These are phyloP conservation scores for Aspergillus nanangensis DNA, from an alignment of 495 filamentous ascomycete species.

Conservation along the genomic window DNA sequence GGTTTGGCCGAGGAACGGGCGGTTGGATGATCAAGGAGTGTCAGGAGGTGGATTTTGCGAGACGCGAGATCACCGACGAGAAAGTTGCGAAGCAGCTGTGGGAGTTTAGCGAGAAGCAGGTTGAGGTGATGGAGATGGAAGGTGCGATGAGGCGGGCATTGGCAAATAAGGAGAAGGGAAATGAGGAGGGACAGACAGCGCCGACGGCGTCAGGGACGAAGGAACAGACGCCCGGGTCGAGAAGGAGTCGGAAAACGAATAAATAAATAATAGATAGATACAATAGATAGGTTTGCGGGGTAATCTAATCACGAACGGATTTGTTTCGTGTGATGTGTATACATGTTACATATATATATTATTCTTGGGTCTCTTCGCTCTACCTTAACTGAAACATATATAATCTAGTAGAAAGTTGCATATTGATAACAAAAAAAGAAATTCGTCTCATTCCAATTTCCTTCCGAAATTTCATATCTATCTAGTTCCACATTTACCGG, in stretches of 20 bases:
- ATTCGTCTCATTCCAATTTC: too few species aligned
- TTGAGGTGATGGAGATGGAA: slow-evolving; percentile 79
- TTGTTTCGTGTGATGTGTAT: too few species aligned
- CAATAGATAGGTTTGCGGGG: too few species aligned
- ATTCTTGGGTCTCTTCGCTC: too few species aligned
- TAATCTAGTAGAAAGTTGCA: too few species aligned
- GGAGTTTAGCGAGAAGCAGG: slow-evolving; percentile 80
- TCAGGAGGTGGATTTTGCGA: slow-evolving; percentile 61
- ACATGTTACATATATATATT: too few species aligned
- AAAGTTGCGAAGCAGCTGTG: slow-evolving; percentile 76
- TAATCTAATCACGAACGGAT: too few species aligned
- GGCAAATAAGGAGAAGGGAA: slow-evolving; percentile 60
- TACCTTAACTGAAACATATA: too few species aligned
- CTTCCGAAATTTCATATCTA: too few species aligned
- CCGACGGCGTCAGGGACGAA: slow-evolving; percentile 22
- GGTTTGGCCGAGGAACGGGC: slow-evolving; percentile 61
- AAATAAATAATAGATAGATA: slow-evolving; percentile 1
- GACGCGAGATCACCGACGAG: slow-evolving; percentile 75
- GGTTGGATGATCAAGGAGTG: slow-evolving; percentile 83
- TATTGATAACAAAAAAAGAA: slow-evolving; percentile 39
- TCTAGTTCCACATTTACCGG: too few species aligned
- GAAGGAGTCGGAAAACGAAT: slow-evolving; percentile 38
- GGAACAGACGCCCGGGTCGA: slow-evolving; percentile 35
- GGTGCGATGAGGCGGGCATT: slow-evolving; percentile 60
- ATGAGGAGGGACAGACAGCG: slow-evolving; percentile 40